A percentile compares a stretch with the other conserved stretches of the same genome.
phyloP scores from a whole-genome alignment of 2,329 filamentous ascomycete species.

The Sclerotinia nivalis region DNA sequence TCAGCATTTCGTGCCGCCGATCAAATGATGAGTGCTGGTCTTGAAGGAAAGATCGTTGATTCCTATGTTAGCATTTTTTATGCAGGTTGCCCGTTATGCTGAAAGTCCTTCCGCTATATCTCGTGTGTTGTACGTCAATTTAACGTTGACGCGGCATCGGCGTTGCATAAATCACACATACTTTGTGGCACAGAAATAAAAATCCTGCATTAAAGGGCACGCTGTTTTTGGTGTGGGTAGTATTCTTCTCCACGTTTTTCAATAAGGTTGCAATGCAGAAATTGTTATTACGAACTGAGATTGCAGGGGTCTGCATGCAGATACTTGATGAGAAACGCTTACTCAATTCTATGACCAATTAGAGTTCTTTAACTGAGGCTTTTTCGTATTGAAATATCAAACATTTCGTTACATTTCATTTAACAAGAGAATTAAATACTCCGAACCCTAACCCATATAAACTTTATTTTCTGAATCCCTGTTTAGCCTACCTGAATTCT shows the following conservation, averaged over 20 bases:
- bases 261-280: not conserved
- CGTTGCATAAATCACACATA: not conserved
- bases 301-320: not conserved
- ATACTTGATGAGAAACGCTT: not conserved
- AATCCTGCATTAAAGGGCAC: too few relatives aligned
- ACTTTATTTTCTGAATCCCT: too few relatives aligned
- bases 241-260: not conserved
- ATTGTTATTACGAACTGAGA: not conserved
- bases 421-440: too few relatives aligned
- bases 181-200: not conserved
- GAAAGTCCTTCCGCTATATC: not conserved
- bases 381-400: not conserved
- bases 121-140: too few relatives aligned
- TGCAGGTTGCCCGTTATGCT: not conserved
- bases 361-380: too few relatives aligned
- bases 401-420: too few relatives aligned
- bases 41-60: not conserved
- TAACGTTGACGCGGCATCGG: not conserved
- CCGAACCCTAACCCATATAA: too few relatives aligned
- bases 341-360: too few relatives aligned
- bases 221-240: not conserved
- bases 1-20: too few relatives aligned
- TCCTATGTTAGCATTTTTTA: not conserved
- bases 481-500: not conserved
- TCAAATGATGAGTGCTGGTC: not conserved